Conservation (phyloP, 2,329 filamentous ascomycete species). For the Stagonosporopsis tanaceti region DNA sequence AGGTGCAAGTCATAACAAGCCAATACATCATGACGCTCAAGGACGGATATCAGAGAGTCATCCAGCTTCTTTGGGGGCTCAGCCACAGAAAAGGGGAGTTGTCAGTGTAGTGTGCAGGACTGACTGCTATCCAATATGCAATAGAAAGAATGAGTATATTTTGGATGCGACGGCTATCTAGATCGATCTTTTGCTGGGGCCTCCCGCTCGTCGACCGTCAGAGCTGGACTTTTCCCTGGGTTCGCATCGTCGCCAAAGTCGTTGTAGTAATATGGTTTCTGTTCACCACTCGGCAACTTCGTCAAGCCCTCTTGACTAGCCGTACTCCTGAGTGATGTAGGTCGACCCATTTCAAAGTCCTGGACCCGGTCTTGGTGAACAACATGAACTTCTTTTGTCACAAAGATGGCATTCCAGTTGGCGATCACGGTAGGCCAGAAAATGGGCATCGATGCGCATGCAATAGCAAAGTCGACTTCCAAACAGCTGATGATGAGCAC, state of each 20-base stretch:
- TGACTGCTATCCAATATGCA: too few species aligned
- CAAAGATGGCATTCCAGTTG: constrained; percentile 43
- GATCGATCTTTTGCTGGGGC: not conserved
- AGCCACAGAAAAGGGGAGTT: not conserved
- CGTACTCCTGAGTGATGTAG: constrained; percentile 30
- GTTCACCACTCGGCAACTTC: constrained; percentile 17
- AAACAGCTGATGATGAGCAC: constrained; percentile 42
- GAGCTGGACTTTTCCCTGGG: constrained; percentile 5
- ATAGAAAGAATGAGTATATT: not conserved
- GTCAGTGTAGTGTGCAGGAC: not conserved
- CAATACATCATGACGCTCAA: not conserved
- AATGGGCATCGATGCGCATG: constrained; percentile 48
- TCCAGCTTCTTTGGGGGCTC: not conserved
- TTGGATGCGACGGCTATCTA: not conserved
- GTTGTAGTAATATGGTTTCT: constrained; percentile 19
- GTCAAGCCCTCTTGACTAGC: constrained; percentile 35
- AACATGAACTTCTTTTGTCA: constrained; percentile 46
- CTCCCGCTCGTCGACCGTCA: constrained; percentile 5
- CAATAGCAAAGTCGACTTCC: constrained; percentile 48
- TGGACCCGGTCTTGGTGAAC: constrained; percentile 32
- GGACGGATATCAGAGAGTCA: not conserved
- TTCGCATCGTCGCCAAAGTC: constrained; percentile 21
- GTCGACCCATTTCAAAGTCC: constrained; percentile 30
- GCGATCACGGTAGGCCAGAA: constrained; percentile 46
- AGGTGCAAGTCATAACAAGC: constrained; percentile 7